Percentiles rank a stretch among this genome's conserved stretches.
These are phyloP conservation scores for Neurospora discreta DNA, from an alignment of 495 filamentous ascomycete species.

Conservation along the genomic window DNA sequence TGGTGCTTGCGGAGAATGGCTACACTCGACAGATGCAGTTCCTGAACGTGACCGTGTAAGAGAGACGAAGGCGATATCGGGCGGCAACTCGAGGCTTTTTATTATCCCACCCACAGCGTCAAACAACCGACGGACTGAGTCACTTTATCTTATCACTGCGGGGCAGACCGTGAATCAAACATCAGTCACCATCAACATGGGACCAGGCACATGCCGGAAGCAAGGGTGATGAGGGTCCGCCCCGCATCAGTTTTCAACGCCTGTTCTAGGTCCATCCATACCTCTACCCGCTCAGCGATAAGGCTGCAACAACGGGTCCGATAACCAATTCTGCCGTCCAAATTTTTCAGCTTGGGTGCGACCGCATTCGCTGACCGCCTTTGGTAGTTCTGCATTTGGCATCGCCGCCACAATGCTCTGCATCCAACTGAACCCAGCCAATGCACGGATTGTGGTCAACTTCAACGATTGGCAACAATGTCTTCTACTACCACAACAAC, in stretches of 20 bases:
- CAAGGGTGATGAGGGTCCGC: background rate
- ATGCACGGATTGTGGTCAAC: background rate
- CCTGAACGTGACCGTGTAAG: background rate
- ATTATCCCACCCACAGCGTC: background rate
- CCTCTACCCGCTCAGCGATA: background rate
- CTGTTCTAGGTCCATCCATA: background rate
- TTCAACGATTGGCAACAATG: constrained; percentile 7
- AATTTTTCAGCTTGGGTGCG: background rate
- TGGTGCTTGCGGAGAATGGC: background rate
- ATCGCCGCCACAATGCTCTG: background rate
- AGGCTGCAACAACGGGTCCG: background rate
- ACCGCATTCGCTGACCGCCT: constrained; percentile 2
- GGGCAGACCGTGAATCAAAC: background rate
- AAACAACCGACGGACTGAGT: background rate
- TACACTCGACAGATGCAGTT: background rate
- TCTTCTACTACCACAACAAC: constrained; percentile 5
- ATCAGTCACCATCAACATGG: background rate
- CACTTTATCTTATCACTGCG: background rate
- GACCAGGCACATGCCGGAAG: background rate
- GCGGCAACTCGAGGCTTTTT: background rate
- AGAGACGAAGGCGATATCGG: background rate
- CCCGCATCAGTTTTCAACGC: background rate
- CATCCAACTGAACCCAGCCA: background rate
- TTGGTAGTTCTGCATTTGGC: background rate
- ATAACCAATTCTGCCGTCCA: constrained; percentile 8